phyloP scores from a whole-genome alignment of 495 filamentous ascomycete genomes.

The Tuber calosporum region DNA sequence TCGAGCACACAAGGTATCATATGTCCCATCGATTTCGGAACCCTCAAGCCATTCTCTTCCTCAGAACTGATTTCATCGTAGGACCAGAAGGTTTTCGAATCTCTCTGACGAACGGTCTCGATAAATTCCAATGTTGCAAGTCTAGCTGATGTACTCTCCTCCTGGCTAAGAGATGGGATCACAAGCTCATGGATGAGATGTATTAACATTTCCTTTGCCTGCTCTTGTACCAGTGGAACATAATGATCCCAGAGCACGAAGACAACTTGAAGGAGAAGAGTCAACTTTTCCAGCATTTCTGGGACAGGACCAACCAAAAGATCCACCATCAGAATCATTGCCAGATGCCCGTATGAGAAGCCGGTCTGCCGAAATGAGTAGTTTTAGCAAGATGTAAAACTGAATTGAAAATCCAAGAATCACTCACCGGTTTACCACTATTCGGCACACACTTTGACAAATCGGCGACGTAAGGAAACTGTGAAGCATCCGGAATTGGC shows the following conservation, averaged over 20 bases:
- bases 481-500: conserved; percentile 63
- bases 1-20: conserved; percentile 72
- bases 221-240: conserved; percentile 87
- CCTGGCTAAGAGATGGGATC: conserved; percentile 79
- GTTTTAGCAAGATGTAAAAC: conserved; percentile 27
- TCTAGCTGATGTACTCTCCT: conserved; percentile 56
- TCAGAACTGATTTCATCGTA: conserved; percentile 85
- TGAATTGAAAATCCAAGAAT: not conserved
- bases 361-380: conserved; percentile 49
- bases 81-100: conserved; percentile 77
- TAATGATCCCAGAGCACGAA: conserved; percentile 96
- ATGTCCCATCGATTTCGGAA: conserved; percentile 78
- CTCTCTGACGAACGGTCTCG: conserved; percentile 80
- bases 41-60: conserved; percentile 62
- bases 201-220: conserved; percentile 94
- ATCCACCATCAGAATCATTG: conserved; percentile 89
- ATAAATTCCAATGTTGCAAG: conserved; percentile 77
- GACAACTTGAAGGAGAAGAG: conserved; percentile 80
- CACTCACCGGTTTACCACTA: conserved; percentile 70
- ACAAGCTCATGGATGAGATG: conserved; percentile 96
- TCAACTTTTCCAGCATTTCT: conserved; percentile 65
- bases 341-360: conserved; percentile 85
- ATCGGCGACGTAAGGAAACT: conserved; percentile 83
- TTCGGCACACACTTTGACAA: conserved; percentile 70
- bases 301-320: conserved; percentile 88